Conservation (phyloP, 495 filamentous ascomycete genomes). For the Talaromyces trachyspermus region DNA sequence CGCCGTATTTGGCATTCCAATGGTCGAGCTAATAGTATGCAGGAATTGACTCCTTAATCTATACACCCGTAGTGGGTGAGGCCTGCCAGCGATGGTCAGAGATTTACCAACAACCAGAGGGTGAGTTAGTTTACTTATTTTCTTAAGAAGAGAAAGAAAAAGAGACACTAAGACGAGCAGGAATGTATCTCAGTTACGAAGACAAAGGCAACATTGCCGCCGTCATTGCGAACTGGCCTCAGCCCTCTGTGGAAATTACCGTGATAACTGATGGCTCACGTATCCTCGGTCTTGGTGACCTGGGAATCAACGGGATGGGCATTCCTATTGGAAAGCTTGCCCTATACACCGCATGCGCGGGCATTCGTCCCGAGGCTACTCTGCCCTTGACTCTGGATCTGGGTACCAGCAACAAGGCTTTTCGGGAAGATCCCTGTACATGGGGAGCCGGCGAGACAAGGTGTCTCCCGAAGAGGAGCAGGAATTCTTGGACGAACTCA, state of each 20-base stretch:
- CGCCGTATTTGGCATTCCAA: too few species aligned
- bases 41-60: constrained; percentile 91
- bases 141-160: not conserved
- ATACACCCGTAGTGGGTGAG: constrained; percentile 95
- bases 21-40: constrained; percentile 13
- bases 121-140: constrained; percentile 37
- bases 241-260: constrained; percentile 83
- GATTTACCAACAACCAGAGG: constrained; percentile 92
- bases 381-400: constrained; percentile 88
- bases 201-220: constrained; percentile 76
- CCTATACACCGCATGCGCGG: constrained; percentile 91
- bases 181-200: constrained; percentile 85
- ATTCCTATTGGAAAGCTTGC: constrained; percentile 95
- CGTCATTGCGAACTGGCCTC: constrained; percentile 86
- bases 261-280: constrained; percentile 96
- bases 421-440: constrained; percentile 91
- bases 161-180: constrained; percentile 19
- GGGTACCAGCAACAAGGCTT: constrained; percentile 82
- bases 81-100: constrained; percentile 94
- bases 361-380: constrained; percentile 87
- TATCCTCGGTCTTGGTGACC: constrained; percentile 91
- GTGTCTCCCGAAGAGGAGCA: constrained; percentile 72
- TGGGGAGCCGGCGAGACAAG: constrained; percentile 80
- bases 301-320: constrained; percentile 95
- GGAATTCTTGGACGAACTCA: constrained; percentile 96